Conservation (phyloP, 1,284 basidiomycete genomes). For the Puccinia coronata region DNA sequence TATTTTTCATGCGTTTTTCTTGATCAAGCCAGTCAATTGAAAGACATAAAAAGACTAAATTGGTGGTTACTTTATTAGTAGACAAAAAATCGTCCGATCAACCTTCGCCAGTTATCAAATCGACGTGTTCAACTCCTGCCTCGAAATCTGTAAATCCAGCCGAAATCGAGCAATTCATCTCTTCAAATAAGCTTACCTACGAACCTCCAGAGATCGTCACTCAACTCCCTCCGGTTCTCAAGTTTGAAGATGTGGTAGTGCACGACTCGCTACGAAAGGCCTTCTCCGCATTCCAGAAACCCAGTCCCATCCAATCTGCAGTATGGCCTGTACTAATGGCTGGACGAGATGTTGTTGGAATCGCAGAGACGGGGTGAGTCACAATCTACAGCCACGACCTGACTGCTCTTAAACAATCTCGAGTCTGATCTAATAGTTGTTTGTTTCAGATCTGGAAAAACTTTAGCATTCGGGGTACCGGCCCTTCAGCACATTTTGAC, state of each 20-base stretch:
- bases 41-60: not conserved
- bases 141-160: not conserved
- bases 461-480: conserved; percentile 91
- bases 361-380: conserved; percentile 92
- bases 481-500: conserved; percentile 71
- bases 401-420: not conserved
- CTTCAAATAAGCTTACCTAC: conserved; percentile 74
- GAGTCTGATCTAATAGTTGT: not conserved
- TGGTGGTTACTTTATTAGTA: not conserved
- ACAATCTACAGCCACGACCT: conserved; percentile 49
- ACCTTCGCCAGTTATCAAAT: not conserved
- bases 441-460: conserved; percentile 70
- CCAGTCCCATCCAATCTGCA: conserved; percentile 93
- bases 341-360: conserved; percentile 85
- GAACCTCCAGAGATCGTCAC: conserved; percentile 62
- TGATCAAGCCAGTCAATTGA: no score
- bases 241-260: conserved; percentile 72
- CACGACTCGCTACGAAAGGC: conserved; percentile 67
- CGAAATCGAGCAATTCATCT: conserved; percentile 69
- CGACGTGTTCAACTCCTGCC: no score
- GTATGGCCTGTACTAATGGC: conserved; percentile 86
- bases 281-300: conserved; percentile 75
- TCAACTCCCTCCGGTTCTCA: conserved; percentile 69
- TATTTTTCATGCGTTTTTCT: no score
- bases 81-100: conserved; percentile 11